phyloP scores from a whole-genome alignment of 495 filamentous ascomycete genomes.

The Daldinia childiae region DNA sequence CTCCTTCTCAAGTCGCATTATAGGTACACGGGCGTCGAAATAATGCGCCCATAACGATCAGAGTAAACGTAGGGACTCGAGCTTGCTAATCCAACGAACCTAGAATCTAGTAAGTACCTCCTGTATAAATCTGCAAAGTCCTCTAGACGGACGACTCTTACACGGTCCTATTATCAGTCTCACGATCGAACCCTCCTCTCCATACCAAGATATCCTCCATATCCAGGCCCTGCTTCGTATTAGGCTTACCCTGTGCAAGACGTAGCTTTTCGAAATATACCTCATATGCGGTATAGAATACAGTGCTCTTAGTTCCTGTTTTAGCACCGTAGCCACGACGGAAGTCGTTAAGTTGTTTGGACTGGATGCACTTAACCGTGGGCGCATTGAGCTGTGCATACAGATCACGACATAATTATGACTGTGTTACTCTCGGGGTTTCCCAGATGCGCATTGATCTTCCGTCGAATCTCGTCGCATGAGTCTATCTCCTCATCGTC shows the following conservation, averaged over 20 bases:
- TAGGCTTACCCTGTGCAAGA: too few relatives aligned
- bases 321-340: conserved; percentile 57
- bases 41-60: neutral
- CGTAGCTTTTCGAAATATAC: too few relatives aligned
- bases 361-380: conserved; percentile 43
- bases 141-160: too few relatives aligned
- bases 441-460: conserved; percentile 63
- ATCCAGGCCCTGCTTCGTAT: too few relatives aligned
- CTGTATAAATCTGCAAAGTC: too few relatives aligned
- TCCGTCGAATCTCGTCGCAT: conserved; percentile 27
- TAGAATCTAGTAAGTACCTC: too few relatives aligned
- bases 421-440: conserved; percentile 59
- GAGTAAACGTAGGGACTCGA: neutral
- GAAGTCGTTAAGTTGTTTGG: conserved; percentile 58
- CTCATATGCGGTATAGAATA: too few relatives aligned
- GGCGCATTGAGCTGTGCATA: conserved; percentile 44
- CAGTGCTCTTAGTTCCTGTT: conserved; percentile 51
- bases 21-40: neutral
- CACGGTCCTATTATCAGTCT: too few relatives aligned
- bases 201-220: too few relatives aligned
- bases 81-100: neutral
- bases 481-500: conserved; percentile 50
- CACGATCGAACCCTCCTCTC: too few relatives aligned
- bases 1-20: too few relatives aligned
- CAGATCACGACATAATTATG: conserved; percentile 62